These are phyloP conservation scores for Lyophyllum atratum DNA, from an alignment of 768 basidiomycete species.

Conservation along the genomic window DNA sequence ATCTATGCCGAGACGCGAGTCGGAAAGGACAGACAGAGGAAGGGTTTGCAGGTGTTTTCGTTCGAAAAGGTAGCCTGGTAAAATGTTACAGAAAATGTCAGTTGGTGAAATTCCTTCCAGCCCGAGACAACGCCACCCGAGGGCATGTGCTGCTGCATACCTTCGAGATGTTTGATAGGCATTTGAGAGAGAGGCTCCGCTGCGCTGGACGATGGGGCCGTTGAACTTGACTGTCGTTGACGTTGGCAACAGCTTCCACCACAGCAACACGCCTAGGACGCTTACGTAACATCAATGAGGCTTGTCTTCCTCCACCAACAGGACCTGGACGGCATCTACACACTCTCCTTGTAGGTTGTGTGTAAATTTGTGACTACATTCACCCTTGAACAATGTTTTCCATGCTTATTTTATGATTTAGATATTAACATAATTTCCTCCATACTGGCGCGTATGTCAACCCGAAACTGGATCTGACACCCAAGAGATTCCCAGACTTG, in stretches of 20 bases:
- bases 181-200: conserved; percentile 39
- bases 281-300: conserved; percentile 19
- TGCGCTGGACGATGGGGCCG: conserved; percentile 28
- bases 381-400: neutral
- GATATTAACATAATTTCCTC: neutral
- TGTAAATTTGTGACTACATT: neutral
- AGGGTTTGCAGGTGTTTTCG: conserved; percentile 86
- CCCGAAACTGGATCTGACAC: neutral
- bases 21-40: conserved; percentile 77
- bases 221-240: conserved; percentile 33
- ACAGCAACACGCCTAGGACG: conserved; percentile 13
- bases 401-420: neutral
- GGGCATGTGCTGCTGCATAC: conserved; percentile 41
- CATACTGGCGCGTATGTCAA: neutral
- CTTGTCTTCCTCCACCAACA: neutral
- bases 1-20: conserved; percentile 96
- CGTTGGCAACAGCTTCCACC: conserved; percentile 30
- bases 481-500: neutral
- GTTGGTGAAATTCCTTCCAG: conserved; percentile 1
- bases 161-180: conserved; percentile 85
- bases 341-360: neutral
- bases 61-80: conserved; percentile 78
- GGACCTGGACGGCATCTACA: no score
- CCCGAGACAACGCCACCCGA: neutral
- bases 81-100: conserved; percentile 17